Conservation (phyloP, 352 stramenopile genomes). For the Pythium plurisporium region DNA sequence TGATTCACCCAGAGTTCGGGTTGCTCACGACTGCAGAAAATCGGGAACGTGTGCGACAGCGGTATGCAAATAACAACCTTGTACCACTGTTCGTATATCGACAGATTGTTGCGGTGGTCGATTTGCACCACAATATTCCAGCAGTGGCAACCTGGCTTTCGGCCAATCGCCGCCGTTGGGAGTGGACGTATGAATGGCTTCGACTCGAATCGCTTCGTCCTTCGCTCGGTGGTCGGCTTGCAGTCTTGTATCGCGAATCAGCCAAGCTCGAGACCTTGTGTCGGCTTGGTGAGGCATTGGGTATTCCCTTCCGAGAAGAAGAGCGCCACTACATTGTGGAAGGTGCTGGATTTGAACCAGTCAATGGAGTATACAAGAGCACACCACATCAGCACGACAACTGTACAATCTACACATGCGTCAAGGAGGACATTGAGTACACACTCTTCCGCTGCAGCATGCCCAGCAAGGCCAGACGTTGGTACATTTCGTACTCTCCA, state of each 20-base stretch:
- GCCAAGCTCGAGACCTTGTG: constrained; percentile 72
- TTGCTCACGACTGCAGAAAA: constrained; percentile 64
- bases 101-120: constrained; percentile 63
- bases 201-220: constrained; percentile 79
- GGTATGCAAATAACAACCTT: constrained; percentile 64
- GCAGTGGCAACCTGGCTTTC: constrained; percentile 51
- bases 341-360: constrained; percentile 80
- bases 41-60: constrained; percentile 55
- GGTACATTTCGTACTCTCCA: constrained; percentile 97
- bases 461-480: constrained; percentile 96
- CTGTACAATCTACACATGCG: constrained; percentile 63
- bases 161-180: constrained; percentile 52
- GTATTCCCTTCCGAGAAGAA: constrained; percentile 64
- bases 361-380: constrained; percentile 95
- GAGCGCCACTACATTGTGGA: constrained; percentile 86
- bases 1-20: constrained; percentile 61
- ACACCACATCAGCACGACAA: constrained; percentile 70
- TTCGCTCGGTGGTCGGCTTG: constrained; percentile 62
- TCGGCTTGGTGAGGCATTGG: constrained; percentile 56
- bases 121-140: constrained; percentile 63
- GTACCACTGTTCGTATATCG: constrained; percentile 79
- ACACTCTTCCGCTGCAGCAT: constrained; percentile 98
- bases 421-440: constrained; percentile 73
- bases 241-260: constrained; percentile 58
- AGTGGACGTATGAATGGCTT: constrained; percentile 88